A percentile compares a stretch with the other conserved stretches of the same genome.
phyloP scores from a whole-genome alignment of 2,329 filamentous ascomycete genomes.

The Raffaelea albimanens region DNA sequence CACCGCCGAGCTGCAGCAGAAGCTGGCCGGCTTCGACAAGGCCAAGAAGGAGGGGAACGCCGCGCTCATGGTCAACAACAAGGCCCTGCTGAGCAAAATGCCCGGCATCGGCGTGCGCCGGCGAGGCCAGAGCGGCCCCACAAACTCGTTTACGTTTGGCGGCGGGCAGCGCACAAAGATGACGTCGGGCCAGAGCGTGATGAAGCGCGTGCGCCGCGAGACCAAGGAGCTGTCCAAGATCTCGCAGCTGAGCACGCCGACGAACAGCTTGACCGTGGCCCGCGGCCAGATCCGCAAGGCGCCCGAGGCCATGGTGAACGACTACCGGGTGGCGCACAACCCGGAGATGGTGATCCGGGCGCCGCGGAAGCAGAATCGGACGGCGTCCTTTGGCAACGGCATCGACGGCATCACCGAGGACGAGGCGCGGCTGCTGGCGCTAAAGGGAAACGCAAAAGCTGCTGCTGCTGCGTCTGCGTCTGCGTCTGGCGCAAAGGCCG shows the following conservation, averaged over 20 bases:
- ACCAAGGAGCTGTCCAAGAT: slow-evolving; percentile 42
- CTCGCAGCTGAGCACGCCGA: slow-evolving; percentile 33
- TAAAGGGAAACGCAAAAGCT: slow-evolving; percentile 16
- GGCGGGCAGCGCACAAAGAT: slow-evolving; percentile 43
- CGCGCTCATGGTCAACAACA: slow-evolving; percentile 45
- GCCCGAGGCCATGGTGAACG: slow-evolving; percentile 44
- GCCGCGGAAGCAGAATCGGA: slow-evolving; percentile 11
- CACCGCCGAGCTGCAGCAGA: slow-evolving; percentile 45
- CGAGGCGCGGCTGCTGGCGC: slow-evolving; percentile 23
- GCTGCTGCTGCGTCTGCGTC: neutral
- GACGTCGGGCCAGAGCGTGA: slow-evolving; percentile 40
- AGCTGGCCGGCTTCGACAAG: slow-evolving; percentile 47
- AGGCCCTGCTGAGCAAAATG: slow-evolving; percentile 22
- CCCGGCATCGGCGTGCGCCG: slow-evolving; percentile 11
- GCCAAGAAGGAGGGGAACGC: slow-evolving; percentile 44
- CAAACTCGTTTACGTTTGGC: slow-evolving; percentile 29
- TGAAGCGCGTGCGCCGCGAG: slow-evolving; percentile 47
- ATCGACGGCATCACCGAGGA: neutral
- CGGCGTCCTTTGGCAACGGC: neutral
- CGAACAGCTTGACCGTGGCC: slow-evolving; percentile 22
- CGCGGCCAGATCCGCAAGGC: slow-evolving; percentile 35
- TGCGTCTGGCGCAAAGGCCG: neutral
- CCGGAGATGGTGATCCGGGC: slow-evolving; percentile 14
- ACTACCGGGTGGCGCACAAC: slow-evolving; percentile 32
- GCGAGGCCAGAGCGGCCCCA: slow-evolving; percentile 8